Evolutionary conservation across 2,329 filamentous ascomycete genomes (phyloP).

Genomic region (Colletotrichum viniferum): DNA sequence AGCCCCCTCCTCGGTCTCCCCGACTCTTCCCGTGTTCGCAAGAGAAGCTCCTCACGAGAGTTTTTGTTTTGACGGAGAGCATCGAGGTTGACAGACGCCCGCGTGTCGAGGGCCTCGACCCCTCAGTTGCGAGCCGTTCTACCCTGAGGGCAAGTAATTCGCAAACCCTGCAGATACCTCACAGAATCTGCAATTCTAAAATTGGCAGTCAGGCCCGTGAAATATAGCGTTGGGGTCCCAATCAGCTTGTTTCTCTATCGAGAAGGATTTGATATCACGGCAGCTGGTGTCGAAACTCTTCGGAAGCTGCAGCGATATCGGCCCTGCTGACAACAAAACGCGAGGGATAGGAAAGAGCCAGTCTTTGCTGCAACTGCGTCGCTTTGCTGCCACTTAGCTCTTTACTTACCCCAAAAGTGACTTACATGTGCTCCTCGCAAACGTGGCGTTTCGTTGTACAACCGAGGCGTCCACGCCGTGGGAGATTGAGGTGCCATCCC

Average conservation of each 20-base stretch:
- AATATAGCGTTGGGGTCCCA: neutral
- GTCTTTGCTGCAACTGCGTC: neutral
- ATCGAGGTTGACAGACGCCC: neutral
- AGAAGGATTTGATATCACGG: neutral
- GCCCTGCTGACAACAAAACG: neutral
- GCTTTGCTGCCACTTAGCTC: neutral
- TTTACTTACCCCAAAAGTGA: neutral
- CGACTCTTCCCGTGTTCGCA: conserved; percentile 1
- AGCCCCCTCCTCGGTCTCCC: neutral
- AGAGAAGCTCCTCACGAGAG: neutral
- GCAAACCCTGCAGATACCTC: neutral
- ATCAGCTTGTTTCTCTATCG: neutral
- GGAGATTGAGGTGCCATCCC: neutral
- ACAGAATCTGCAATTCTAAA: neutral
- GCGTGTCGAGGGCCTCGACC: neutral
- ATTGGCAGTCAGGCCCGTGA: neutral
- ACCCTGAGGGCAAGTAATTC: neutral
- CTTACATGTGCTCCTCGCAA: neutral
- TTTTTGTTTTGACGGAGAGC: neutral
- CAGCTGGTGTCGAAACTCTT: neutral
- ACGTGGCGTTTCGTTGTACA: neutral
- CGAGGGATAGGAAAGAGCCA: neutral
- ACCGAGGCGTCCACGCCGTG: neutral
- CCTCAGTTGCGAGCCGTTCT: neutral
- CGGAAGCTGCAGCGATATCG: neutral